Conservation (phyloP, 768 basidiomycete species). For the Amanita pseudoporphyria region DNA sequence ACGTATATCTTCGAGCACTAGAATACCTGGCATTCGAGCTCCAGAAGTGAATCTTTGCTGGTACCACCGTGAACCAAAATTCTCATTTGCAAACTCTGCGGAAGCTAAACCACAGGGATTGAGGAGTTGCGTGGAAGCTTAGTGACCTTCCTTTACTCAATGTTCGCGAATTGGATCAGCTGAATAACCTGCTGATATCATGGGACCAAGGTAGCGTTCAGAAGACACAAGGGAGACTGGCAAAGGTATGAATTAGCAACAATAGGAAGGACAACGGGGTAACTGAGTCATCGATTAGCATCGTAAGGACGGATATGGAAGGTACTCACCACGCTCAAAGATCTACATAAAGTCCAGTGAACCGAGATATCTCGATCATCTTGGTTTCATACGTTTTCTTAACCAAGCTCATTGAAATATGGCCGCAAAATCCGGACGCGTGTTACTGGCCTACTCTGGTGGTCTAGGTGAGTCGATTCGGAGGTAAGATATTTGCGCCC, state of each 20-base stretch:
- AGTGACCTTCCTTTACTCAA: neutral
- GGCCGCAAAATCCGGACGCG: conserved; percentile 62
- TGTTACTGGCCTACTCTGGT: conserved; percentile 96
- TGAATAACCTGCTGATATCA: neutral
- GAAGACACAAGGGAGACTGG: neutral
- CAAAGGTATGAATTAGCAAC: neutral
- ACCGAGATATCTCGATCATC: neutral
- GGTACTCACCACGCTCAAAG: conserved; percentile 1
- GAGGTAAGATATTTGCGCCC: conserved; percentile 7
- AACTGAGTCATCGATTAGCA: neutral
- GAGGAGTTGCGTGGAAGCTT: too few species aligned
- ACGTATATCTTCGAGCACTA: too few species aligned
- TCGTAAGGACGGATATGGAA: neutral
- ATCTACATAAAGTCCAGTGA: neutral
- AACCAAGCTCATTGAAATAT: conserved; percentile 19
- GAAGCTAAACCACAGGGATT: too few species aligned
- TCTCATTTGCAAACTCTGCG: too few species aligned
- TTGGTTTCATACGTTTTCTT: neutral
- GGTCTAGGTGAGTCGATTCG: conserved; percentile 68
- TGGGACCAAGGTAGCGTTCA: too few species aligned
- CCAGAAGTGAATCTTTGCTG: too few species aligned
- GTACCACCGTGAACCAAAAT: too few species aligned
- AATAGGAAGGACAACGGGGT: neutral
- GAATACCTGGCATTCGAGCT: too few species aligned
- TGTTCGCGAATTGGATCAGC: neutral